Conservation (phyloP, 768 basidiomycete genomes). For the Mycena capillaripes region DNA sequence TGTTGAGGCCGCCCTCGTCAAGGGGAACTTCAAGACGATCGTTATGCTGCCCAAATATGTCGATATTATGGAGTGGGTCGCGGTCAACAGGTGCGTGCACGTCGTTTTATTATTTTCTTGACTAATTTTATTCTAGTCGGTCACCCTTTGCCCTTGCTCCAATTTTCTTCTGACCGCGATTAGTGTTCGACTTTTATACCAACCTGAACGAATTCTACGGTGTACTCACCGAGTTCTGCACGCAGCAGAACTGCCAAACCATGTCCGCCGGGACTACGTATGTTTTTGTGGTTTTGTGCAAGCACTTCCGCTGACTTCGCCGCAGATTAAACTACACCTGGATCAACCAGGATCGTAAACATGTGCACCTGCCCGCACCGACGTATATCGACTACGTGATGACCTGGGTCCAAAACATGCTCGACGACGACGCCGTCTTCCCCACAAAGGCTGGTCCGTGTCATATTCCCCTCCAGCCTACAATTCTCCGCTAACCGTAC, state of each 20-base stretch:
- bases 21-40: constrained; percentile 98
- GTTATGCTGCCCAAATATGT: constrained; percentile 96
- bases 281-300: constrained; percentile 43
- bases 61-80: constrained; percentile 99
- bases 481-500: too few species aligned
- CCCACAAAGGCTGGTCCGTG: constrained; percentile 93
- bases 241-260: constrained; percentile 86
- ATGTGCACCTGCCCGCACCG: constrained; percentile 92
- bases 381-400: constrained; percentile 99
- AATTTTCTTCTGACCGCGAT: background rate
- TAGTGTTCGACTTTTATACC: constrained; percentile 99
- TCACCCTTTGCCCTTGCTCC: constrained; percentile 30
- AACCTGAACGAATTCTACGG: constrained; percentile 98
- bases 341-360: constrained; percentile 96
- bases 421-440: constrained; percentile 94
- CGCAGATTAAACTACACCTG: constrained; percentile 94
- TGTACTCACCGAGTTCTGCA: constrained; percentile 94
- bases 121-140: constrained; percentile 61
- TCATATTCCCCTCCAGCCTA: constrained; percentile 46
- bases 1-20: constrained; percentile 96
- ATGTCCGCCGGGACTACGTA: constrained; percentile 95
- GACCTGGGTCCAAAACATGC: constrained; percentile 97
- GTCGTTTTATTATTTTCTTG: constrained; percentile 49
- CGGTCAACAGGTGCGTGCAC: constrained; percentile 54
- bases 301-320: background rate